A percentile compares a stretch with the other conserved stretches of the same genome.
These are phyloP conservation scores for Shiraia sp. DNA, from an alignment of 2,329 filamentous ascomycete species.

Conservation along the genomic window DNA sequence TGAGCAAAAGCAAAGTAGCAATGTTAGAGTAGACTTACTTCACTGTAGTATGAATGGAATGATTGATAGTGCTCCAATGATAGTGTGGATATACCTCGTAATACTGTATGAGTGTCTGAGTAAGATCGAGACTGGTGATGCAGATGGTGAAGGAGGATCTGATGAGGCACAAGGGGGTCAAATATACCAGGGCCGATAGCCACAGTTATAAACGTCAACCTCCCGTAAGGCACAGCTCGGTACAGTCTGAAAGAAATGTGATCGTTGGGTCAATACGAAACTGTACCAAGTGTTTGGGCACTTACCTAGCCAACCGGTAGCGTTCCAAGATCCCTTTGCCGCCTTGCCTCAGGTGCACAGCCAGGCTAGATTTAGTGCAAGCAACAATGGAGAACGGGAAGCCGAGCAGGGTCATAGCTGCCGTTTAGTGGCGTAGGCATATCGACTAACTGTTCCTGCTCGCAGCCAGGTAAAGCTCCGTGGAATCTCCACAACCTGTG, in stretches of 20 bases:
- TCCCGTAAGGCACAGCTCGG: conserved; percentile 4
- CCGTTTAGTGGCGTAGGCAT: conserved; percentile 15
- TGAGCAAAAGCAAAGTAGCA: too few relatives aligned
- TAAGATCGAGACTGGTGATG: background rate
- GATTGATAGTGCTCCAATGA: too few relatives aligned
- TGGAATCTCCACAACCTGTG: too few relatives aligned
- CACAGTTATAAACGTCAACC: background rate
- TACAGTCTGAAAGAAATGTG: conserved; percentile 12
- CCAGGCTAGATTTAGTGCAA: conserved; percentile 13
- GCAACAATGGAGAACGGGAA: conserved; percentile 21
- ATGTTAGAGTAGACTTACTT: too few relatives aligned
- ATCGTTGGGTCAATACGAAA: conserved; percentile 13
- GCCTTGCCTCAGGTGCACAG: conserved; percentile 12
- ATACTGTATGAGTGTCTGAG: background rate
- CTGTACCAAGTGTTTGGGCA: conserved; percentile 19
- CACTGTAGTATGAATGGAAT: too few relatives aligned
- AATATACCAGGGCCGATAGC: conserved; percentile 12
- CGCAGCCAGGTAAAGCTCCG: too few relatives aligned
- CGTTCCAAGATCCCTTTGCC: conserved; percentile 8
- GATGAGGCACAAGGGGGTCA: conserved; percentile 1
- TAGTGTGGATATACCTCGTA: background rate
- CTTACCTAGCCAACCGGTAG: conserved; percentile 15
- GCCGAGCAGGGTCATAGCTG: conserved; percentile 16
- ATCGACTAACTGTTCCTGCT: background rate
- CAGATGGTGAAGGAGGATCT: too few relatives aligned